Percentiles rank a stretch among this genome's conserved stretches.
Conservation (phyloP, 176 grass and related monocot genomes). For the Poa annua region DNA sequence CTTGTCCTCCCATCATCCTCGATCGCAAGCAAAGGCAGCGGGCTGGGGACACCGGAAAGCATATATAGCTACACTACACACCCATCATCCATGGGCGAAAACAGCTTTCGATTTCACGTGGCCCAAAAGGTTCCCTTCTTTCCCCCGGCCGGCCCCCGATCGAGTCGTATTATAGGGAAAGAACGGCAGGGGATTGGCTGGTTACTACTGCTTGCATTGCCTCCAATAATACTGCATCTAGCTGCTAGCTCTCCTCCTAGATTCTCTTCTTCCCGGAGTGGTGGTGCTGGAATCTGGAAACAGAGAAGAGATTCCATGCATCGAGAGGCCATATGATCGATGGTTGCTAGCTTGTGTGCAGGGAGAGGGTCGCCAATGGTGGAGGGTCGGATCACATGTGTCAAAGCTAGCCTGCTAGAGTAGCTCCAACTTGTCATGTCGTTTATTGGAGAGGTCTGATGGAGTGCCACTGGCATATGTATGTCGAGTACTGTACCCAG, state of each 20-base stretch:
- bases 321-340: background rate
- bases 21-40: slow-evolving; percentile 1
- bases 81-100: background rate
- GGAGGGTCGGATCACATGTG: slow-evolving; percentile 30
- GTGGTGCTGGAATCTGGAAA: slow-evolving; percentile 36
- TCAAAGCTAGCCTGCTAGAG: background rate
- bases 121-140: slow-evolving; percentile 48
- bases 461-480: background rate
- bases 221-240: slow-evolving; percentile 27
- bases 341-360: background rate
- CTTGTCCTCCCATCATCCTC: slow-evolving; percentile 3
- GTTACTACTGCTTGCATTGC: background rate
- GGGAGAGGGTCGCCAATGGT: background rate
- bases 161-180: slow-evolving; percentile 56
- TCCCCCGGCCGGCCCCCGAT: background rate
- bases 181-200: slow-evolving; percentile 32
- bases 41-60: slow-evolving; percentile 24
- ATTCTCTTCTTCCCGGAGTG: slow-evolving; percentile 36
- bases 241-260: slow-evolving; percentile 9
- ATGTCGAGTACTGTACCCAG: background rate
- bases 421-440: slow-evolving; percentile 36
- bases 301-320: slow-evolving; percentile 41
- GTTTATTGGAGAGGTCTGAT: background rate
- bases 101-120: slow-evolving; percentile 54
- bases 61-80: background rate